Base-by-base conservation (phyloP, 2,329 filamentous ascomycete species). In the Colletotrichum ledebouriae region DNA sequence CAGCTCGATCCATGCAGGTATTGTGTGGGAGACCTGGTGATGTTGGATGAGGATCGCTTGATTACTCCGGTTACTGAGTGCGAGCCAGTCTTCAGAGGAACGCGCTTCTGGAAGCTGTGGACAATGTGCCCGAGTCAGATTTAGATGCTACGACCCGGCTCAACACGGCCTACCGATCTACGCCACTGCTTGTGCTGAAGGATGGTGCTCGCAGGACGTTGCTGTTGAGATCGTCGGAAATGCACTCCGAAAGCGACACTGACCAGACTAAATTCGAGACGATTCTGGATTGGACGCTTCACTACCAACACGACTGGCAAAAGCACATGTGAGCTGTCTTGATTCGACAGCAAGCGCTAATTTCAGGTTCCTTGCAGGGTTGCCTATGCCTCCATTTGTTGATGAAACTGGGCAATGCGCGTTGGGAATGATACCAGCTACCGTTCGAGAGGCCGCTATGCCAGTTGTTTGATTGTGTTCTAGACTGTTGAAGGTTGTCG, bases 31-130 rank as follows among this genome's bases (percentile, higher is more conserved):
- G 33, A 41, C 34, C 53, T 20, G 17, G 20, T 22, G 17, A n/a
- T 34, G n/a, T 55, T 55, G 17, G 25, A 20, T 47, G 42, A 50
- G 49, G 7, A 47, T 39, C 56, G 55, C 25, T 42, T 3, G 42
- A 20, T 55, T 55, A 56, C 49, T 59, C 66, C 25, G 49, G 34
- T 29, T 22, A 9, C 13, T 65, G 22, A 25, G 37, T 29, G 15
- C 34, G 15, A 56, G 29, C 22, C 11, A 55, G 10, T 52, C 49
- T 65, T 59, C 49, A 44, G 33, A 59, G 55, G 55, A 65, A 65
- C 65, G 33, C 37, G 22, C 55, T 65, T 65, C 66, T 66, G 42
- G 66, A 68, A 68, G 61, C 55, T 37, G 34, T 60, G 42, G 34
- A 44, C 53, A 44, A 55, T 20, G 15, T 42, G 55, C 49, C 25